These are phyloP conservation scores for Styphnolobium japonicum DNA, from an alignment of 306 rosid species.

Conservation along the genomic window DNA sequence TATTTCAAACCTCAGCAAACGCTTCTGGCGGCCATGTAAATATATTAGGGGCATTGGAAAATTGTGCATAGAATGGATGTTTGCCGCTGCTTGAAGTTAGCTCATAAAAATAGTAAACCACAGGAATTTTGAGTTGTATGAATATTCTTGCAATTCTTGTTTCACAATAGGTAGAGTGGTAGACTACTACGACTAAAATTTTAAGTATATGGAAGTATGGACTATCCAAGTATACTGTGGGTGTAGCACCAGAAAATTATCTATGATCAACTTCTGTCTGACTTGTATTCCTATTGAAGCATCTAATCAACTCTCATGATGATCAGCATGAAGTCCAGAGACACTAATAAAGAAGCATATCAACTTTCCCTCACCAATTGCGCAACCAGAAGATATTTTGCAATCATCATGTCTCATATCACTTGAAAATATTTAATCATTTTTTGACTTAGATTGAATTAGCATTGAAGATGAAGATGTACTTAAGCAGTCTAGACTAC, in stretches of 20 bases:
- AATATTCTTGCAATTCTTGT: background rate
- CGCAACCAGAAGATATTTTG: background rate
- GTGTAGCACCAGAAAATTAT: background rate
- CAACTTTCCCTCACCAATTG: background rate
- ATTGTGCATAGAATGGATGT: background rate
- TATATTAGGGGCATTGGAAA: background rate
- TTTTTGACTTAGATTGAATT: background rate
- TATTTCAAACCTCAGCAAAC: background rate
- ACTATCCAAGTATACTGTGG: background rate
- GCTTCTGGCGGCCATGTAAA: background rate
- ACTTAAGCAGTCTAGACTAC: background rate
- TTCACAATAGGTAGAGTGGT: background rate
- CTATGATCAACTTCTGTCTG: background rate
- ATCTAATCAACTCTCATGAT: background rate
- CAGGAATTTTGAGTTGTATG: background rate
- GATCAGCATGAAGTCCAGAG: background rate
- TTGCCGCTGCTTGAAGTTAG: background rate
- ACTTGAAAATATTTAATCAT: background rate
- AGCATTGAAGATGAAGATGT: background rate
- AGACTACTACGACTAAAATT: background rate
- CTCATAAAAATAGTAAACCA: background rate
- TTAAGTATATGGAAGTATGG: background rate
- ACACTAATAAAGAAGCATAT: background rate
- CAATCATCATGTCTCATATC: background rate
- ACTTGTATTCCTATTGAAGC: background rate